phyloP scores from a whole-genome alignment of 345 rosid species.

The Mangifera indica region DNA sequence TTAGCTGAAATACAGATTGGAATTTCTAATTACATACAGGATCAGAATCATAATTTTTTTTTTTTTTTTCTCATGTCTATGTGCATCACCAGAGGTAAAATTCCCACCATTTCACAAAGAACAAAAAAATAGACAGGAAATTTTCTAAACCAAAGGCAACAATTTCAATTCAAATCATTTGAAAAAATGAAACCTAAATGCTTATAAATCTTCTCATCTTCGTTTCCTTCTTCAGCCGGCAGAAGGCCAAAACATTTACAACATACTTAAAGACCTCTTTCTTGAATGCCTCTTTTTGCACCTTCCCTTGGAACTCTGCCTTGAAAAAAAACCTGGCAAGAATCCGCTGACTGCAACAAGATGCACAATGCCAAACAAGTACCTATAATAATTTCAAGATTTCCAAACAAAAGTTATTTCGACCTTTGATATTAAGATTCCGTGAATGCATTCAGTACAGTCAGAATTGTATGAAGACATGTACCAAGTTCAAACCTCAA shows the following conservation, averaged over 20 bases:
- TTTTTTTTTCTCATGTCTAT: not conserved
- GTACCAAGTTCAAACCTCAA: not conserved
- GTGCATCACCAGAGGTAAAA: not conserved
- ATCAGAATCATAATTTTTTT: not conserved
- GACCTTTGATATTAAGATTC: not conserved
- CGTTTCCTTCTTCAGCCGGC: conserved; percentile 10
- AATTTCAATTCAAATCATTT: conserved; percentile 7
- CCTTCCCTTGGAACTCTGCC: conserved; percentile 17
- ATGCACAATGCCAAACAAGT: not conserved
- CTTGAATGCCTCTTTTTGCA: not conserved
- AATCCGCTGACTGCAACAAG: conserved; percentile 4
- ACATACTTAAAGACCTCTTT: not conserved
- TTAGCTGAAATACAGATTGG: too few relatives aligned
- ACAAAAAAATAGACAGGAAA: not conserved
- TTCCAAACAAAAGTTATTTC: not conserved
- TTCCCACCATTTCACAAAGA: not conserved
- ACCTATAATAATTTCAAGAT: not conserved
- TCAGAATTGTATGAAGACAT: not conserved
- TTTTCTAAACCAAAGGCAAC: not conserved
- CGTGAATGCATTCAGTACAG: not conserved
- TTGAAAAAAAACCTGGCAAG: conserved; percentile 13
- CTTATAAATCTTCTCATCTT: not conserved
- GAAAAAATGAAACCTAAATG: not conserved
- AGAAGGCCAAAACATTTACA: conserved; percentile 24
- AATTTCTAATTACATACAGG: too few relatives aligned